phyloP scores from a whole-genome alignment of 495 filamentous ascomycete species.

The Podospora comata region DNA sequence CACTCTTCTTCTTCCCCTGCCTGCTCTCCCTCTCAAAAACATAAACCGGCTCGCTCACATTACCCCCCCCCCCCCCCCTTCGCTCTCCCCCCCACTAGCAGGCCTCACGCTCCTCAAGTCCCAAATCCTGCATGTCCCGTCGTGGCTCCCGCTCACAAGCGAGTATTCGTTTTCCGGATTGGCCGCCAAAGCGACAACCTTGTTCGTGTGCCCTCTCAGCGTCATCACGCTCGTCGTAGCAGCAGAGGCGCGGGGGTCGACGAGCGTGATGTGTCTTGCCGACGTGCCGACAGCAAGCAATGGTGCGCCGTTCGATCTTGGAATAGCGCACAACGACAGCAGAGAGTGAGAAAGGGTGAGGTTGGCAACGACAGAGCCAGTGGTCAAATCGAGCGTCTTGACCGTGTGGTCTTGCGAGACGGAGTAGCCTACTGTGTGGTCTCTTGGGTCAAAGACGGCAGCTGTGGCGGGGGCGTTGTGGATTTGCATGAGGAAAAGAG shows the following conservation, averaged over 20 bases:
- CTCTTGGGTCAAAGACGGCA: conserved; percentile 76
- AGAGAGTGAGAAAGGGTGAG: conserved; percentile 79
- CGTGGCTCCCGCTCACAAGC: conserved; percentile 78
- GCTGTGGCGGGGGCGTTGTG: conserved; percentile 71
- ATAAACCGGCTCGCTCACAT: conserved; percentile 77
- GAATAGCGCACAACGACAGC: conserved; percentile 67
- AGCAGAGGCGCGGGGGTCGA: conserved; percentile 78
- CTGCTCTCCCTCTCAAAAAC: conserved; percentile 74
- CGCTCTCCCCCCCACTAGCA: conserved; percentile 58
- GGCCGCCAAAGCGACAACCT: conserved; percentile 65
- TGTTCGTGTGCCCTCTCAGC: conserved; percentile 83
- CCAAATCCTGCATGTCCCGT: conserved; percentile 90
- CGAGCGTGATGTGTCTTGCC: conserved; percentile 81
- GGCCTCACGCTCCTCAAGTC: conserved; percentile 73
- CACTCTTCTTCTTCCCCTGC: conserved; percentile 54
- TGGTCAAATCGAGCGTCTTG: conserved; percentile 87
- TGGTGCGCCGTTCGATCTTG: conserved; percentile 46
- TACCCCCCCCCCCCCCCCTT: conserved; percentile 48
- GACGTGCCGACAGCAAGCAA: conserved; percentile 82
- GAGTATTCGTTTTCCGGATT: conserved; percentile 73
- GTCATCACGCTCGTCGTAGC: conserved; percentile 76
- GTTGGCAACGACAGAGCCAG: conserved; percentile 66
- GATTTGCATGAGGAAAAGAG: conserved; percentile 66
- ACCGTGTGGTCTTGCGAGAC: conserved; percentile 84
- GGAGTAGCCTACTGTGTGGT: conserved; percentile 86